phyloP scores from a whole-genome alignment of 371 early-diverging fungal species.

The Lichtheimia ramosa region DNA sequence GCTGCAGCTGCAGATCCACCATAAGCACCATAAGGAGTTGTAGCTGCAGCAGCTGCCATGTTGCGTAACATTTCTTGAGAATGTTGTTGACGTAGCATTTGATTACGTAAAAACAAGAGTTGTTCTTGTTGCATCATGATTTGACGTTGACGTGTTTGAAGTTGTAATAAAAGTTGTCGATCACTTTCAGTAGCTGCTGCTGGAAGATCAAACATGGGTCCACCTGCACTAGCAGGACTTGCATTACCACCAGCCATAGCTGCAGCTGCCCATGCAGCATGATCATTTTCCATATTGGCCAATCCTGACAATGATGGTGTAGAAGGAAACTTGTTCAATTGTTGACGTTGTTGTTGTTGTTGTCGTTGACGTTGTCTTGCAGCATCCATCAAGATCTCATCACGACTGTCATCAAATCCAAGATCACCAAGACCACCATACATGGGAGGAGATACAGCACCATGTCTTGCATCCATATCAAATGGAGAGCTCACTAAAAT shows the following conservation, averaged over 20 bases:
- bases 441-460: conserved; percentile 7
- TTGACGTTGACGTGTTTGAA: conserved; percentile 58
- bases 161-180: conserved; percentile 47
- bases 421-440: conserved; percentile 12
- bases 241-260: conserved; percentile 28
- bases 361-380: conserved; percentile 13
- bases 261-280: conserved; percentile 9
- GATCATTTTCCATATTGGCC: conserved; percentile 8
- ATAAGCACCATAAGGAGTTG: conserved; percentile 21
- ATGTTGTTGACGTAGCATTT: conserved; percentile 55
- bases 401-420: conserved; percentile 15
- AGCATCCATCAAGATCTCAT: too few relatives aligned
- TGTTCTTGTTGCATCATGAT: conserved; percentile 54
- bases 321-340: conserved; percentile 17
- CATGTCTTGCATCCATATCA: conserved; percentile 15
- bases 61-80: conserved; percentile 23
- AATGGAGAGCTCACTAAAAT: conserved; percentile 20
- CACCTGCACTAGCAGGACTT: conserved; percentile 15
- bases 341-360: conserved; percentile 12
- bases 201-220: conserved; percentile 8
- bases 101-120: conserved; percentile 46
- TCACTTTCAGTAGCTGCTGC: conserved; percentile 30
- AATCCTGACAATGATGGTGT: conserved; percentile 13
- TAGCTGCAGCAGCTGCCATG: neutral
- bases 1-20: conserved; percentile 24